A percentile compares a stretch with the other conserved stretches of the same genome.
Conservation (phyloP, 78 protist species). For the Bodo saltans region DNA sequence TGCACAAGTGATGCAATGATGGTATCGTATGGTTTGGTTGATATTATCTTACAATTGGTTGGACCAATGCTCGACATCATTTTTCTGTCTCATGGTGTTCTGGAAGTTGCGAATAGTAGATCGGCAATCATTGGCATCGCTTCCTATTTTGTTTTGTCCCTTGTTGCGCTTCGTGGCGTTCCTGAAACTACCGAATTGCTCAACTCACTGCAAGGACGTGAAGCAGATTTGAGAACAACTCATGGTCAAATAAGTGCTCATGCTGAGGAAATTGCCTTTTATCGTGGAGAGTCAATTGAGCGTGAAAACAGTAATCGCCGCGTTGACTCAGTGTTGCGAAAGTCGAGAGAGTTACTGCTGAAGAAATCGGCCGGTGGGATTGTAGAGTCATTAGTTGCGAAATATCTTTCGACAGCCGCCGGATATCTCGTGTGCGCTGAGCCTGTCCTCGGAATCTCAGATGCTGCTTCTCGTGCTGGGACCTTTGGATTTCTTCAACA, state of each 20-base stretch:
- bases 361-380: background rate
- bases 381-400: conserved; percentile 27
- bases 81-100: too few relatives aligned
- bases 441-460: conserved; percentile 37
- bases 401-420: conserved; percentile 58
- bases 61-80: too few relatives aligned
- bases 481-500: too few relatives aligned
- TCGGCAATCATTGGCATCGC: too few relatives aligned
- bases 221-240: conserved; percentile 1
- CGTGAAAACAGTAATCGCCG: background rate
- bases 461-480: conserved; percentile 38
- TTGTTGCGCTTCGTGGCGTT: too few relatives aligned
- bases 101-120: too few relatives aligned
- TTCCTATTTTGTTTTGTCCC: too few relatives aligned
- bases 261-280: conserved; percentile 17
- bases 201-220: too few relatives aligned
- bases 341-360: background rate
- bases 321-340: background rate
- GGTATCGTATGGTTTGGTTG: too few relatives aligned
- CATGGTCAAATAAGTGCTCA: background rate
- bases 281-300: conserved; percentile 6
- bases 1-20: too few relatives aligned
- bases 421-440: conserved; percentile 60
- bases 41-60: too few relatives aligned
- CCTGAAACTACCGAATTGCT: too few relatives aligned